Conservation (phyloP, 116 monocot genomes). For the Dioscorea cayenensis region DNA sequence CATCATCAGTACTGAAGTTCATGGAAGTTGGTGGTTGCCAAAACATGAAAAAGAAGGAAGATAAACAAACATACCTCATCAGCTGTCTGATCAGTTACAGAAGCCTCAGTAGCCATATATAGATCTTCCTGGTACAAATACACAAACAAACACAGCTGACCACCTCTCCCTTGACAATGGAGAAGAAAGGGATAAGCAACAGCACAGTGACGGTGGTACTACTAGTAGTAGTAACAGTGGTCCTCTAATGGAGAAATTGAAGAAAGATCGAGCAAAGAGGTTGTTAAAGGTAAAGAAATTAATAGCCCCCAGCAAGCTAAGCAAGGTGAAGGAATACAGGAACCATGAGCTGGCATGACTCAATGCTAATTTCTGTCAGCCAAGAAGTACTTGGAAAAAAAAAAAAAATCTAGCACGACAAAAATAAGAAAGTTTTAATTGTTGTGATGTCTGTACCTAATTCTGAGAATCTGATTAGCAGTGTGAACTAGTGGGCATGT, state of each 20-base stretch:
- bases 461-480: background rate
- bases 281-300: background rate
- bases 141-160: background rate
- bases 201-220: background rate
- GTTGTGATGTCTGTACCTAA: background rate
- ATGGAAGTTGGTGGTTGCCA: background rate
- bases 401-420: background rate
- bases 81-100: background rate
- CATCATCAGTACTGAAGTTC: background rate
- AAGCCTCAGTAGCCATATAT: conserved; percentile 5
- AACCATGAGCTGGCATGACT: conserved; percentile 15
- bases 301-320: background rate
- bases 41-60: background rate
- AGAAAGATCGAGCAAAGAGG: background rate
- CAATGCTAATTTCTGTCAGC: background rate
- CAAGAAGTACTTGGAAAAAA: background rate
- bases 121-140: background rate
- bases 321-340: conserved; percentile 1
- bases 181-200: background rate
- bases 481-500: background rate
- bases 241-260: background rate
- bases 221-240: background rate
- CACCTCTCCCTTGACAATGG: background rate
- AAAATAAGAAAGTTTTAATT: background rate
- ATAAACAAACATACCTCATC: background rate